Evolutionary conservation across 1,139 yeast genomes (phyloP).

Genomic region (Taphrina confusa): DNA sequence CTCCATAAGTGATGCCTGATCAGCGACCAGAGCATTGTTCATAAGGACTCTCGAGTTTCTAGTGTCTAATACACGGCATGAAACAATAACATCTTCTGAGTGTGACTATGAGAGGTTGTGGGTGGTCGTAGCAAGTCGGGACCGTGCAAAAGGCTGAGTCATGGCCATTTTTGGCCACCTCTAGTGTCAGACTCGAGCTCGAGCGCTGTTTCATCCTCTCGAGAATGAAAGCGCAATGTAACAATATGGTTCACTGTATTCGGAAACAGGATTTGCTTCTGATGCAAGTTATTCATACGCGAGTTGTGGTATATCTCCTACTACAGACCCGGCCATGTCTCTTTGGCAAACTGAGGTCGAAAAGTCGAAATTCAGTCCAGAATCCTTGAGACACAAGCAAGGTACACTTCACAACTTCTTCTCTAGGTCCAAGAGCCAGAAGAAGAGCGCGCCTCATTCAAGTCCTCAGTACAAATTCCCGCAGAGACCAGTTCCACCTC

Average conservation of each 20-base stretch:
- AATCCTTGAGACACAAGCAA: conserved; percentile 1
- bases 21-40: too few relatives aligned
- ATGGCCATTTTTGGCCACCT: too few relatives aligned
- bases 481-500: background rate
- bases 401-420: background rate
- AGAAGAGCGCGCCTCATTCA: background rate
- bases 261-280: background rate
- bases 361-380: conserved; percentile 18
- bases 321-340: background rate
- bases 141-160: too few relatives aligned
- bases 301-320: background rate
- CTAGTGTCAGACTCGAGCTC: background rate
- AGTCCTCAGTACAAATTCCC: background rate
- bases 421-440: conserved; percentile 2
- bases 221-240: too few relatives aligned
- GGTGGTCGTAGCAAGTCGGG: too few relatives aligned
- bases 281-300: background rate
- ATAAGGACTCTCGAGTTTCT: too few relatives aligned
- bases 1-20: too few relatives aligned
- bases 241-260: background rate
- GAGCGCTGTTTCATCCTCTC: background rate
- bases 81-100: too few relatives aligned
- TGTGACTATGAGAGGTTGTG: too few relatives aligned
- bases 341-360: conserved; percentile 22
- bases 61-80: too few relatives aligned